These are phyloP conservation scores for Aegilops speltoides DNA, from an alignment of 176 grass and related monocot genomes.

Conservation along the genomic window DNA sequence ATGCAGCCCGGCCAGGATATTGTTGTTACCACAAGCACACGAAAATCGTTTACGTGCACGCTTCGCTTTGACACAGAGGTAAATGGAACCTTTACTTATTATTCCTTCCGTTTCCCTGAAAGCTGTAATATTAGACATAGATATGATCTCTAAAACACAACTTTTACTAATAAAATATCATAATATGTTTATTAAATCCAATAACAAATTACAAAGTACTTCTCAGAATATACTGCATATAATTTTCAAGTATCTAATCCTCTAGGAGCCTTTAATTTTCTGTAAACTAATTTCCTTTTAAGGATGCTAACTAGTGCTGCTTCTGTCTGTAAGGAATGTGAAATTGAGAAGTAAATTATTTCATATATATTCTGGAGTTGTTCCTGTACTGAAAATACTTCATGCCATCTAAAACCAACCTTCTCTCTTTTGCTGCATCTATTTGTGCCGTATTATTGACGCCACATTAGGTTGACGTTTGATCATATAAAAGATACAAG, in stretches of 20 bases:
- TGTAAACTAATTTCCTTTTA: background rate
- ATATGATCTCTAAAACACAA: background rate
- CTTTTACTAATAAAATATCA: background rate
- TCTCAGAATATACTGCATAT: background rate
- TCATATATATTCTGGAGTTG: background rate
- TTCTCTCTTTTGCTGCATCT: background rate
- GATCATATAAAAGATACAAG: background rate
- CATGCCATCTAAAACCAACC: background rate
- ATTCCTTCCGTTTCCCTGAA: background rate
- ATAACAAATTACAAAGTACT: background rate
- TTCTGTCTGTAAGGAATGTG: background rate
- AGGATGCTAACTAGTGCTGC: background rate
- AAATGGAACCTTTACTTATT: background rate
- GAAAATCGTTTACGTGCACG: constrained; percentile 30
- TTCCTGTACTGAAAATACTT: background rate
- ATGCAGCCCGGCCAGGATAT: constrained; percentile 38
- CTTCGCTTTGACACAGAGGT: constrained; percentile 44
- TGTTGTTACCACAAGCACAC: constrained; percentile 9
- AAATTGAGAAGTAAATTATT: background rate
- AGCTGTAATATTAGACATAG: background rate
- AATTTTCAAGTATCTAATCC: background rate
- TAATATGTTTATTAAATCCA: background rate
- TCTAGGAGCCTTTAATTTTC: background rate
- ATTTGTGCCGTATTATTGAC: background rate
- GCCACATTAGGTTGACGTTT: background rate